Conservation (phyloP, 2,329 filamentous ascomycete species). For the Xylariales sp. region DNA sequence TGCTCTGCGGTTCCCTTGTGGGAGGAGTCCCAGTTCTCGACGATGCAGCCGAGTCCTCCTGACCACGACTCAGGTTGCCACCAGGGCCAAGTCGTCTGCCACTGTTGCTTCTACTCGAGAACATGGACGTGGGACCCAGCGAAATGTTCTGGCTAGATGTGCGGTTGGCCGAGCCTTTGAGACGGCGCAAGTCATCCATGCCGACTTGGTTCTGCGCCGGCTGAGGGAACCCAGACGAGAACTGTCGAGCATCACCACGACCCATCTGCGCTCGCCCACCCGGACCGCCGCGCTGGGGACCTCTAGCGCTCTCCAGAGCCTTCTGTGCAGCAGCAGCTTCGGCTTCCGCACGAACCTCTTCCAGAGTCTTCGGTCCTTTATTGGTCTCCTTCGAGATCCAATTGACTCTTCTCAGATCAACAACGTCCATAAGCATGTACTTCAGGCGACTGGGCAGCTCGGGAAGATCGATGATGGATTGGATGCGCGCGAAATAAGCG, state of each 20-base stretch:
- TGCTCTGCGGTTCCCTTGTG: conserved; percentile 58
- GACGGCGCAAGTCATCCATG: conserved; percentile 84
- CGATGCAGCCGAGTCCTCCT: conserved; percentile 81
- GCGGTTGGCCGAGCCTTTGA: conserved; percentile 61
- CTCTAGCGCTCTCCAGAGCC: conserved; percentile 65
- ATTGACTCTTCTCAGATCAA: conserved; percentile 71
- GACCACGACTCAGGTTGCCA: conserved; percentile 65
- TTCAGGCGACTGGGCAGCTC: conserved; percentile 80
- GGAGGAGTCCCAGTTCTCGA: conserved; percentile 89
- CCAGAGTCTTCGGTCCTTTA: conserved; percentile 95
- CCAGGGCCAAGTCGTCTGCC: conserved; percentile 75
- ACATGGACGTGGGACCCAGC: conserved; percentile 81
- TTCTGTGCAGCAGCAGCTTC: conserved; percentile 76
- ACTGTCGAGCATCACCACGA: conserved; percentile 82
- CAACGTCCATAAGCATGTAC: conserved; percentile 95
- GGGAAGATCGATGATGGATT: conserved; percentile 72
- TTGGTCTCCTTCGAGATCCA: conserved; percentile 87
- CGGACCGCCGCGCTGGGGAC: conserved; percentile 61
- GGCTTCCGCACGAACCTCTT: conserved; percentile 79
- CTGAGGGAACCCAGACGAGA: conserved; percentile 68
- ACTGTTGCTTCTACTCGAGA: conserved; percentile 86
- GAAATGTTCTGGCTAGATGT: conserved; percentile 58
- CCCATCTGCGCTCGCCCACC: conserved; percentile 69
- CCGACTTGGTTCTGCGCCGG: conserved; percentile 80
- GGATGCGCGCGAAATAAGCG: conserved; percentile 87